A percentile compares a stretch with the other conserved stretches of the same genome.
phyloP scores from a whole-genome alignment of 768 basidiomycete species.

The Lyophyllum decastes region DNA sequence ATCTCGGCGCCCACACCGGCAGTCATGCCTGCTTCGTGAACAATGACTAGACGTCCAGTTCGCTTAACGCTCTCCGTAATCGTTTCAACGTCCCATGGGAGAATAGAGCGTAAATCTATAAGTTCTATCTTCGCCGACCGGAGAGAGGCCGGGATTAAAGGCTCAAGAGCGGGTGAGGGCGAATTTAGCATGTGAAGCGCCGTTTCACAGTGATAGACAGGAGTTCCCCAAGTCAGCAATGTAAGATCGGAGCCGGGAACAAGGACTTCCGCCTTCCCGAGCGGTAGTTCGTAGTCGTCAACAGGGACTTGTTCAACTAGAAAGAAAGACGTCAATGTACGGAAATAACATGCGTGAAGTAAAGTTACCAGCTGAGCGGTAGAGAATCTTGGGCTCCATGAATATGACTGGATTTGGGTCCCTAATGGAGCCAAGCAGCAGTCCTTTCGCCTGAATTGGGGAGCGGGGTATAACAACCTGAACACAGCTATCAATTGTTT shows the following conservation, averaged over 20 bases:
- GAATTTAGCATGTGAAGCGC: slow-evolving; percentile 73
- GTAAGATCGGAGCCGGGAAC: slow-evolving; percentile 82
- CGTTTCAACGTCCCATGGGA: slow-evolving; percentile 87
- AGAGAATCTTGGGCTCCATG: slow-evolving; percentile 94
- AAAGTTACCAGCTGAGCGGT: slow-evolving; percentile 75
- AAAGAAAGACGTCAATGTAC: slow-evolving; percentile 4
- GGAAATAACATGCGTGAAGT: not conserved
- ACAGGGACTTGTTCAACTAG: slow-evolving; percentile 90
- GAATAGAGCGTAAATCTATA: slow-evolving; percentile 86
- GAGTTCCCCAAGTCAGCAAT: slow-evolving; percentile 90
- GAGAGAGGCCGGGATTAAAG: slow-evolving; percentile 63
- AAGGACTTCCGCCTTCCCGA: slow-evolving; percentile 80
- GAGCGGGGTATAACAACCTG: slow-evolving; percentile 91
- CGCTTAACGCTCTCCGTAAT: slow-evolving; percentile 81
- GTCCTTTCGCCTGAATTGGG: slow-evolving; percentile 93
- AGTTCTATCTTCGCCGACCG: slow-evolving; percentile 80
- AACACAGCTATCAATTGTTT: slow-evolving; percentile 10
- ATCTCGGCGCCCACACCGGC: slow-evolving; percentile 92
- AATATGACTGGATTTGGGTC: slow-evolving; percentile 95
- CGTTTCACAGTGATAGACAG: slow-evolving; percentile 85
- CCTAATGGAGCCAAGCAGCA: slow-evolving; percentile 82
- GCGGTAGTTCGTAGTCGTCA: slow-evolving; percentile 84
- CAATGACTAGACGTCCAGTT: slow-evolving; percentile 84
- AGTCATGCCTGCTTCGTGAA: slow-evolving; percentile 89
- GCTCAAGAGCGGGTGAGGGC: slow-evolving; percentile 64